A percentile compares a stretch with the other conserved stretches of the same genome.
Evolutionary conservation across 73 alveolate species (phyloP).

Genomic region (Breviolum minutum): DNA sequence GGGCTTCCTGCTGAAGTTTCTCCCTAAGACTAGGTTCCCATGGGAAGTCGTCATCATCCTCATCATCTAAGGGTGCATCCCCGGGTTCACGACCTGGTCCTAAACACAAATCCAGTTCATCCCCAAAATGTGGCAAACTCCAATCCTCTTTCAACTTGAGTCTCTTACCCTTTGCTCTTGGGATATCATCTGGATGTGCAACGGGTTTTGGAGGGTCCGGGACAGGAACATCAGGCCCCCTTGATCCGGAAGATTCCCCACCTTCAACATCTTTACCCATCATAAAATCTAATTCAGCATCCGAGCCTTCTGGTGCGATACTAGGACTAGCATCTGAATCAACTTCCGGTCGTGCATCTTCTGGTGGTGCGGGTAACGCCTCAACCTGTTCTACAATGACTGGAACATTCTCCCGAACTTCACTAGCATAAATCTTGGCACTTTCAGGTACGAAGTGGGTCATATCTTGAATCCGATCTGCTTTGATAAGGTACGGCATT

Average conservation of each 20-base stretch:
- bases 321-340: too few relatives aligned
- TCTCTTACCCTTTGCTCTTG: neutral
- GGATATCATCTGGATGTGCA: neutral
- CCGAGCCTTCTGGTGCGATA: too few relatives aligned
- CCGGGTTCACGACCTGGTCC: neutral
- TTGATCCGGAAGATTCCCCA: neutral
- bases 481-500: constrained; percentile 30
- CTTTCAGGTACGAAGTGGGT: constrained; percentile 20
- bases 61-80: constrained; percentile 14
- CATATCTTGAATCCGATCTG: neutral
- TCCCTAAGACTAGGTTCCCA: constrained; percentile 40
- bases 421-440: constrained; percentile 28
- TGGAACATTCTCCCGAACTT: constrained; percentile 46
- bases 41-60: constrained; percentile 14
- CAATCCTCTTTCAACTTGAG: neutral
- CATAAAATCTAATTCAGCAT: too few relatives aligned
- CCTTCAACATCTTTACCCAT: too few relatives aligned
- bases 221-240: neutral
- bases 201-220: neutral
- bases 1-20: neutral
- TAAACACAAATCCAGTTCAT: neutral
- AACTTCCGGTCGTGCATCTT: too few relatives aligned
- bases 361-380: constrained; percentile 8
- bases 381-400: neutral
- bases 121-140: constrained; percentile 59